Conservation (phyloP, 768 basidiomycete genomes). For the Pilatotrama ljubarskyi region DNA sequence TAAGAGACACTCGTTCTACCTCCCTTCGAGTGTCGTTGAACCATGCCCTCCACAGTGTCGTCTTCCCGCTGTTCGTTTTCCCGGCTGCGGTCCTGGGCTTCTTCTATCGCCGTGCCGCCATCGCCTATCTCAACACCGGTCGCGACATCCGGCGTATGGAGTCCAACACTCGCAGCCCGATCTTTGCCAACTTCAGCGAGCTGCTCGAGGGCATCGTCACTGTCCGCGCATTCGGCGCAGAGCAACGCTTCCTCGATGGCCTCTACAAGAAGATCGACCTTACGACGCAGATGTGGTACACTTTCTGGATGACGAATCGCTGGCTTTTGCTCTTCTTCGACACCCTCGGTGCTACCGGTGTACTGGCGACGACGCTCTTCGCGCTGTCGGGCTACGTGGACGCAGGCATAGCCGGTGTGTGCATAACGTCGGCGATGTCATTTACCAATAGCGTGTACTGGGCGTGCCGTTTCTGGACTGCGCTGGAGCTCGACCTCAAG, state of each 20-base stretch:
- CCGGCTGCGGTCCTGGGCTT: constrained; percentile 75
- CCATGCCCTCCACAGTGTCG: constrained; percentile 38
- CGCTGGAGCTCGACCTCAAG: constrained; percentile 76
- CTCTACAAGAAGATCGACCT: constrained; percentile 73
- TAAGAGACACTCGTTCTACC: constrained; percentile 35
- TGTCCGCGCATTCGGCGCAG: constrained; percentile 86
- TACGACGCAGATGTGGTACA: constrained; percentile 88
- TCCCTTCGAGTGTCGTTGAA: neutral
- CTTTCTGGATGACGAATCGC: constrained; percentile 87
- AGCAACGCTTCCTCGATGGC: constrained; percentile 72
- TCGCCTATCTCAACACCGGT: constrained; percentile 77
- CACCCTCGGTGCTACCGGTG: constrained; percentile 66
- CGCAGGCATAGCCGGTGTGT: constrained; percentile 66
- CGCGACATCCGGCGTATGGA: constrained; percentile 90
- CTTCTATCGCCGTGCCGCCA: constrained; percentile 66
- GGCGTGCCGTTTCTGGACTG: constrained; percentile 51
- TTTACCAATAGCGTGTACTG: constrained; percentile 56
- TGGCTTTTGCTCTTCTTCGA: constrained; percentile 89
- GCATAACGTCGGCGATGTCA: constrained; percentile 73
- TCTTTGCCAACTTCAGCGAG: constrained; percentile 82
- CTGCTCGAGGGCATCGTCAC: constrained; percentile 90
- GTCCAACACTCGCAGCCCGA: constrained; percentile 81
- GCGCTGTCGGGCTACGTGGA: constrained; percentile 61
- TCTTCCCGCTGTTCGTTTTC: constrained; percentile 83
- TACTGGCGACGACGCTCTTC: constrained; percentile 76